Evolutionary conservation across 495 filamentous ascomycete genomes (phyloP).

Genomic region (Parmelia sp.): DNA sequence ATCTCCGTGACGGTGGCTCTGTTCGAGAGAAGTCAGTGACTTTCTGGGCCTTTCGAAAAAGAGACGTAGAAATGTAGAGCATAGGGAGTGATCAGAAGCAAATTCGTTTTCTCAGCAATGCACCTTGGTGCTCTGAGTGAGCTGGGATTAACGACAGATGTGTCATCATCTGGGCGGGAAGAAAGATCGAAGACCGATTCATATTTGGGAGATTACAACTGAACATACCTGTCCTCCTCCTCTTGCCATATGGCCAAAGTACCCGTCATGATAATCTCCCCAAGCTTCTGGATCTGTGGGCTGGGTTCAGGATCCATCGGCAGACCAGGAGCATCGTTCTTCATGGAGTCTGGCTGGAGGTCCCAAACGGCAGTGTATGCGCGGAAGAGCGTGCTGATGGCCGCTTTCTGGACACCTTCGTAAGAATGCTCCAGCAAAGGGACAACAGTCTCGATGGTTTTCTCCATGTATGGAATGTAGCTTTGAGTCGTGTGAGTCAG

Average conservation of each 20-base stretch:
- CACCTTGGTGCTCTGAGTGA: slow-evolving; percentile 87
- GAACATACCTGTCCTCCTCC: slow-evolving; percentile 82
- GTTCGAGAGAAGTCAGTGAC: slow-evolving; percentile 38
- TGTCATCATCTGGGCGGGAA: slow-evolving; percentile 65
- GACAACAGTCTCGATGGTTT: slow-evolving; percentile 74
- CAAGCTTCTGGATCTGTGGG: slow-evolving; percentile 74
- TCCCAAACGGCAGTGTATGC: slow-evolving; percentile 88
- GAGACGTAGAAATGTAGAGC: neutral
- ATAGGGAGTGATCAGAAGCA: slow-evolving; percentile 43
- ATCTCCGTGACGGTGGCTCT: slow-evolving; percentile 90
- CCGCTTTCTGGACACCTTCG: slow-evolving; percentile 87
- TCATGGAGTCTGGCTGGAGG: slow-evolving; percentile 71
- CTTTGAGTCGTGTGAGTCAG: slow-evolving; percentile 72
- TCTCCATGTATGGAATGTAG: slow-evolving; percentile 83
- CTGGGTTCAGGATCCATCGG: slow-evolving; percentile 73
- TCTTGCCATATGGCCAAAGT: slow-evolving; percentile 81
- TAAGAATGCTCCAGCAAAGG: slow-evolving; percentile 80
- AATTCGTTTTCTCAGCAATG: slow-evolving; percentile 86
- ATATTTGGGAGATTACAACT: slow-evolving; percentile 24
- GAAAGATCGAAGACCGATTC: slow-evolving; percentile 17
- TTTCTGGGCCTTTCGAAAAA: slow-evolving; percentile 13
- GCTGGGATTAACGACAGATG: slow-evolving; percentile 91
- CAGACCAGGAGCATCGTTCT: slow-evolving; percentile 84
- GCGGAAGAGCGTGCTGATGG: slow-evolving; percentile 85
- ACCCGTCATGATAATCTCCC: slow-evolving; percentile 75